These are phyloP conservation scores for Trametes villosa DNA, from an alignment of 768 basidiomycete species.

Conservation along the genomic window DNA sequence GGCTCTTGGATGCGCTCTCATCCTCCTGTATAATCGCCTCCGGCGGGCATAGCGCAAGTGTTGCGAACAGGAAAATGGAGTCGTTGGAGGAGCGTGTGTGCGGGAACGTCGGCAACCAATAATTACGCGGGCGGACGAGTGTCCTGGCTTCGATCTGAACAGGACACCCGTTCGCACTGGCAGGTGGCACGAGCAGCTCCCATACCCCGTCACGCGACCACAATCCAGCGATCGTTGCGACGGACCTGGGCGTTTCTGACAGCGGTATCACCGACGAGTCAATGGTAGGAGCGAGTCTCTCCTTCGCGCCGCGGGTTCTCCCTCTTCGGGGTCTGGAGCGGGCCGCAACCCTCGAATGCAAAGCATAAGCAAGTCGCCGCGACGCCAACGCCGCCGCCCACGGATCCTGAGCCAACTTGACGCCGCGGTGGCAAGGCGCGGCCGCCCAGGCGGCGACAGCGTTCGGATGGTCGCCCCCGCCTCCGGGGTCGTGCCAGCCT, in stretches of 20 bases:
- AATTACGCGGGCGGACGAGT: not conserved
- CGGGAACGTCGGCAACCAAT: slow-evolving; percentile 2
- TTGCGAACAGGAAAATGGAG: too few species aligned
- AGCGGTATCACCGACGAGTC: slow-evolving; percentile 2
- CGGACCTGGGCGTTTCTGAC: not conserved
- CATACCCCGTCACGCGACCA: slow-evolving; percentile 14
- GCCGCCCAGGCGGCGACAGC: not conserved
- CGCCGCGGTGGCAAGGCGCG: not conserved
- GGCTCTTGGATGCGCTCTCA: too few species aligned
- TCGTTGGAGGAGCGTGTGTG: not conserved
- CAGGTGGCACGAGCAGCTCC: not conserved
- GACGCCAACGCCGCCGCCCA: not conserved
- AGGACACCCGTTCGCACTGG: slow-evolving; percentile 1
- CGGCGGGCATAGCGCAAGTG: too few species aligned
- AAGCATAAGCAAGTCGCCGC: not conserved
- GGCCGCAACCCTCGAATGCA: not conserved
- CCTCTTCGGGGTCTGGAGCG: not conserved
- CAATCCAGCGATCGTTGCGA: not conserved
- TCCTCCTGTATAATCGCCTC: too few species aligned
- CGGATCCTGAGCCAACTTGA: slow-evolving; percentile 14
- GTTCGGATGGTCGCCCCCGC: not conserved
- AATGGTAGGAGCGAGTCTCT: not conserved
- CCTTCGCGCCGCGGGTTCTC: not conserved
- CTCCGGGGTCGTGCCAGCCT: not conserved
- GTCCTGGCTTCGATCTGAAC: slow-evolving; percentile 2